Evolutionary conservation across 257 asterid species (phyloP).

Genomic region (Lavandula angustifolia): DNA sequence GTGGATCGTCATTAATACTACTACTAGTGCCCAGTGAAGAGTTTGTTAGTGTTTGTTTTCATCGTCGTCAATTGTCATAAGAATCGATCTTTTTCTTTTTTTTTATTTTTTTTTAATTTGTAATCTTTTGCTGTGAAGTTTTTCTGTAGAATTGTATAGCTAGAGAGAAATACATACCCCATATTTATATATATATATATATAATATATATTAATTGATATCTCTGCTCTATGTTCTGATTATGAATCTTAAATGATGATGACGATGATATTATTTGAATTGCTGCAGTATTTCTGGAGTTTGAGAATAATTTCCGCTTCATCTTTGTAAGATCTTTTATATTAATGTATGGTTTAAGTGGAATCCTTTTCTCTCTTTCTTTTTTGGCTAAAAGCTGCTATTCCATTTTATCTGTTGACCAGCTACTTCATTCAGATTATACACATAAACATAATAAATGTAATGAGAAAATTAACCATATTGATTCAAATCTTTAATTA

Average conservation of each 20-base stretch:
- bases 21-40: constrained; percentile 32
- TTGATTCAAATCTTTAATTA: not conserved
- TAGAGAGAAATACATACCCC: constrained; percentile 32
- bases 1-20: constrained; percentile 24
- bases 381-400: constrained; percentile 16
- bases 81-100: not conserved
- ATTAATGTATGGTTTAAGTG: not conserved
- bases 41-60: constrained; percentile 32
- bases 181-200: not conserved
- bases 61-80: constrained; percentile 20
- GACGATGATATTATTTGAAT: constrained; percentile 5
- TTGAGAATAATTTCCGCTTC: not conserved
- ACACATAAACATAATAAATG: not conserved
- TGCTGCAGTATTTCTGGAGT: constrained; percentile 5
- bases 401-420: not conserved
- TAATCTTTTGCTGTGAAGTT: constrained; percentile 20
- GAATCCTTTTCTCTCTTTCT: not conserved
- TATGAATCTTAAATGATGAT: constrained; percentile 1
- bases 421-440: not conserved
- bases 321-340: not conserved
- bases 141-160: constrained; percentile 33
- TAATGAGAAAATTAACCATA: not conserved
- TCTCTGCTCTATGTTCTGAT: constrained; percentile 9
- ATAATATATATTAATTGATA: not conserved
- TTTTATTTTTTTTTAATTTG: not conserved